Base-by-base conservation (phyloP, 805 yeast species). In the Komagataella populi region DNA sequence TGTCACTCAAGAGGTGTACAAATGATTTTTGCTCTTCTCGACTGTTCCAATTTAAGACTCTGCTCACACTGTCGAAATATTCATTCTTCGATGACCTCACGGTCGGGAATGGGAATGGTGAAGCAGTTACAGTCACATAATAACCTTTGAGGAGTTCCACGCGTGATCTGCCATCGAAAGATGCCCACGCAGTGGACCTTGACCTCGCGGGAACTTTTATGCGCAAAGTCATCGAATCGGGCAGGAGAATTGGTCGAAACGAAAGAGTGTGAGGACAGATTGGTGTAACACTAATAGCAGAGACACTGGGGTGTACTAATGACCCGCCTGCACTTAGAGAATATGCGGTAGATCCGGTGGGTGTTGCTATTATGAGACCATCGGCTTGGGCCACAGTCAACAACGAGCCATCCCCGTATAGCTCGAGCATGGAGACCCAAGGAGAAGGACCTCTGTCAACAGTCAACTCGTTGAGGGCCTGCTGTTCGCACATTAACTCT, bases 321-420 rank as follows among this genome's bases (percentile, higher is more conserved):
- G 96, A 84, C 1, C 98, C 98, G 12, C 97, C 97, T 0, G 98
- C 97, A 47, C 95, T 84, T 49, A 91, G 71, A 1, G 96, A 89
- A 65, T 91, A 91, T 0, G 98, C 98, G 0, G 98, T 91, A 1
- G 96, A 88, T 0, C 97, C 97, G 0, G 97, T 89, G 3, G 97
- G 97, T 0, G 97, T 89, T 0, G 96, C 95, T 39, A 90, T 75
- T 52, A 91, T 90, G 16, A 90, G 70, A 0, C 97, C 97, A 66
- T 90, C 97, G 1, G 96, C 96, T 64, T 88, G 96, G 1, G 95
- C 93, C 22, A 87, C 84, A 0, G 98, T 90, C 52, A 90, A 70
- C 36, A 89, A 69, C 8, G 87, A 80, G 23, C 85, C 88, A 64
- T 91, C 93, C 3, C 96, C 96, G 59, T 85, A 90, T 23, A 91